These are phyloP conservation scores for Suillus plorans DNA, from an alignment of 768 basidiomycete genomes.

Conservation along the genomic window DNA sequence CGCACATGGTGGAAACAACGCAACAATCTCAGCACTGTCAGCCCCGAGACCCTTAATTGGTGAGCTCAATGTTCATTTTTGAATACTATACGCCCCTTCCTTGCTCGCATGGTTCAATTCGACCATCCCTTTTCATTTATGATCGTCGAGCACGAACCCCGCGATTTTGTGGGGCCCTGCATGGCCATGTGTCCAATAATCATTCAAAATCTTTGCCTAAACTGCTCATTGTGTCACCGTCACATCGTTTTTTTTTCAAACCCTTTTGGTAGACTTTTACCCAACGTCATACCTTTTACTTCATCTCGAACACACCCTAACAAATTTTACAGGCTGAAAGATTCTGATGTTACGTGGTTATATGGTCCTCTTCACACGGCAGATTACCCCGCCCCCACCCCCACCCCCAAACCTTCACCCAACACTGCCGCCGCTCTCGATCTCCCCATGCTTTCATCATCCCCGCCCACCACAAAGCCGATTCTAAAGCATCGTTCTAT, in stretches of 20 bases:
- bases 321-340: conserved; percentile 78
- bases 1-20: conserved; percentile 99
- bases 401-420: conserved; percentile 48
- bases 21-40: conserved; percentile 91
- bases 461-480: conserved; percentile 57
- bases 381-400: conserved; percentile 76
- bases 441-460: conserved; percentile 36
- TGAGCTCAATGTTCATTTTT: conserved; percentile 40
- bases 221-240: conserved; percentile 12
- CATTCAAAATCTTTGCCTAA: neutral
- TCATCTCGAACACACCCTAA: conserved; percentile 13
- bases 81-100: conserved; percentile 7
- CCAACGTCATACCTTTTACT: neutral
- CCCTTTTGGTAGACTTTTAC: neutral
- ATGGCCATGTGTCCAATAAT: conserved; percentile 2
- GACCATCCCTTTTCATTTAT: conserved; percentile 2
- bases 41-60: conserved; percentile 98
- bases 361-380: conserved; percentile 96
- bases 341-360: conserved; percentile 98
- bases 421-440: conserved; percentile 36
- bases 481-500: conserved; percentile 97
- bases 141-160: conserved; percentile 7
- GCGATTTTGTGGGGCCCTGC: conserved; percentile 1
- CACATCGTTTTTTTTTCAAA: conserved; percentile 3
- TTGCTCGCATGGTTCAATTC: neutral